A percentile compares a stretch with the other conserved stretches of the same genome.
Conservation (phyloP, 352 stramenopile genomes). For the Pythium rishiriense region DNA sequence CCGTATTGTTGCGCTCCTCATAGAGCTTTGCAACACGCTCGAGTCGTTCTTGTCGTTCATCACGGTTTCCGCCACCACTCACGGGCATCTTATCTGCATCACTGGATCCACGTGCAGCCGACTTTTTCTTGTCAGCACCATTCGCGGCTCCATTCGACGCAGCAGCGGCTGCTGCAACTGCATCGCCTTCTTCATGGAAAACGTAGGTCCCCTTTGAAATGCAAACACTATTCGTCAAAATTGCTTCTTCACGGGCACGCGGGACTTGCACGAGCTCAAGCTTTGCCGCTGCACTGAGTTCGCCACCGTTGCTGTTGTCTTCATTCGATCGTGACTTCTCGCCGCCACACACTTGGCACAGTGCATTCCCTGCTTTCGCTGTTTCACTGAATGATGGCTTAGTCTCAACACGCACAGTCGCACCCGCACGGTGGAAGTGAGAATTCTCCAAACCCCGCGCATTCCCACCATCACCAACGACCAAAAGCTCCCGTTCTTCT, state of each 20-base stretch:
- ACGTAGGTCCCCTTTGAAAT: slow-evolving; percentile 68
- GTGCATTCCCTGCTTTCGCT: slow-evolving; percentile 21
- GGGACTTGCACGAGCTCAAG: slow-evolving; percentile 60
- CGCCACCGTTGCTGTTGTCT: background rate
- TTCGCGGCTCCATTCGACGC: slow-evolving; percentile 13
- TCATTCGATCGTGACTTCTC: slow-evolving; percentile 39
- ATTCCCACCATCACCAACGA: slow-evolving; percentile 32
- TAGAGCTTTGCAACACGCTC: slow-evolving; percentile 63
- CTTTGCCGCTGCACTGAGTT: slow-evolving; percentile 21
- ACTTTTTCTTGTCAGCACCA: slow-evolving; percentile 7
- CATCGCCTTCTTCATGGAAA: slow-evolving; percentile 64
- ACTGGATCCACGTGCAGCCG: background rate
- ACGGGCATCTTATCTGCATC: slow-evolving; percentile 73
- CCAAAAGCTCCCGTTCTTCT: slow-evolving; percentile 39
- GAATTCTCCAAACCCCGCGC: slow-evolving; percentile 32
- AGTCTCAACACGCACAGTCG: slow-evolving; percentile 61
- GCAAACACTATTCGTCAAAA: slow-evolving; percentile 71
- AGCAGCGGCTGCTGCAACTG: background rate
- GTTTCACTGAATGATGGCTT: slow-evolving; percentile 42
- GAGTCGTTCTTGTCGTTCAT: slow-evolving; percentile 68
- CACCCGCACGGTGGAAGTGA: slow-evolving; percentile 41
- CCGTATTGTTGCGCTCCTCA: slow-evolving; percentile 66
- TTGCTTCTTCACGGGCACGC: slow-evolving; percentile 58
- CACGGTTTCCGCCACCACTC: slow-evolving; percentile 49
- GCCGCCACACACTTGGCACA: slow-evolving; percentile 59